Evolutionary conservation across 73 alveolate genomes (phyloP).

Genomic region (Durusdinium trenchii): DNA sequence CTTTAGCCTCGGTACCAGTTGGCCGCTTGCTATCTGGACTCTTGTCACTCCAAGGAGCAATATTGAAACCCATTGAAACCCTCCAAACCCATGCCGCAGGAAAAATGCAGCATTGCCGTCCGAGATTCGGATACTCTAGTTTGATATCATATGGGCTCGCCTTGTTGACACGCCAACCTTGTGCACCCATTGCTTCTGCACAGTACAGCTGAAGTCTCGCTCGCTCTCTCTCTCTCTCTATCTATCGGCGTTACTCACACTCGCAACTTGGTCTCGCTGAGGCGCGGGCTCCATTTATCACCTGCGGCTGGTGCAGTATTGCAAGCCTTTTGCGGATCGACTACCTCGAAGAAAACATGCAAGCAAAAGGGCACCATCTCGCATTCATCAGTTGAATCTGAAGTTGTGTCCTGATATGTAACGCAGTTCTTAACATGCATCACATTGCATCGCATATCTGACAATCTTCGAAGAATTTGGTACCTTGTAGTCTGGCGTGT

Average conservation of each 20-base stretch:
- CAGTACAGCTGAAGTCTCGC: background rate
- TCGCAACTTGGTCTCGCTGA: background rate
- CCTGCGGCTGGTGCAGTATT: conserved; percentile 12
- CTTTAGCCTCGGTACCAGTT: background rate
- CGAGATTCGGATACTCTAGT: conserved; percentile 48
- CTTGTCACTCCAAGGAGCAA: background rate
- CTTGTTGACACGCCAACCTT: conserved; percentile 49
- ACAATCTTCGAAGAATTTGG: background rate
- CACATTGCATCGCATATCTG: too few relatives aligned
- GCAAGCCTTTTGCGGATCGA: conserved; percentile 15
- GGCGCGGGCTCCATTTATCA: conserved; percentile 32
- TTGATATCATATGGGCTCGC: conserved; percentile 17
- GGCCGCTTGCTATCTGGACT: too few relatives aligned
- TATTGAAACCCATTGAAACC: background rate
- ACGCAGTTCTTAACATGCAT: too few relatives aligned
- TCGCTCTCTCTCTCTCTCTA: background rate
- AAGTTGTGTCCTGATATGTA: too few relatives aligned
- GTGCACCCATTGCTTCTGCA: background rate
- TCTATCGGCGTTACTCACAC: too few relatives aligned
- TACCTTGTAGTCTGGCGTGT: conserved; percentile 14
- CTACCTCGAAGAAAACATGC: background rate
- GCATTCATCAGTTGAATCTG: background rate
- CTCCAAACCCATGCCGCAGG: background rate
- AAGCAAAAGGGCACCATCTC: background rate
- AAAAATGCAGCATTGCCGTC: background rate